phyloP scores from a whole-genome alignment of 306 rosid genomes.

The Chamaecrista fasciculata region DNA sequence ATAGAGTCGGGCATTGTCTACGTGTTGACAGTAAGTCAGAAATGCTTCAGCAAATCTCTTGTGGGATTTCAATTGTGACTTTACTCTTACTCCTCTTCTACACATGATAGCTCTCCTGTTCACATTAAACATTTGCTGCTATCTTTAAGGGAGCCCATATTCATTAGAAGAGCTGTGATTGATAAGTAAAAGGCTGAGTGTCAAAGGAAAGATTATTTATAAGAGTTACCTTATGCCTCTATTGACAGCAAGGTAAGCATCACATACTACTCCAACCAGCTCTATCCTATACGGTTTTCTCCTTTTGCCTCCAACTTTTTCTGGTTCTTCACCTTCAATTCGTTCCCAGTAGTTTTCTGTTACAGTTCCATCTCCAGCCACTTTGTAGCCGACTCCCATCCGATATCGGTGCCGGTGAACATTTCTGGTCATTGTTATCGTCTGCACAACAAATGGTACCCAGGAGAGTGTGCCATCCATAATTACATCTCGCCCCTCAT shows the following conservation, averaged over 20 bases:
- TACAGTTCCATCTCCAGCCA: conserved; percentile 54
- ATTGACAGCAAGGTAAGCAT: conserved; percentile 84
- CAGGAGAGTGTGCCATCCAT: conserved; percentile 99
- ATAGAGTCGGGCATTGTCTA: conserved; percentile 76
- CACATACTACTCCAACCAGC: conserved; percentile 91
- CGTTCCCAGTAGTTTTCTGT: conserved; percentile 78
- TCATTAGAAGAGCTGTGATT: background rate
- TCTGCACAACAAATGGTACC: conserved; percentile 91
- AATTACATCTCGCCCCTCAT: conserved; percentile 88
- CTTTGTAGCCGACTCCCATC: conserved; percentile 78
- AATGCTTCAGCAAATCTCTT: conserved; percentile 90
- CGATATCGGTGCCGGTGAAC: conserved; percentile 90
- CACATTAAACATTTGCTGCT: conserved; percentile 21
- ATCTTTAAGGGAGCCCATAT: conserved; percentile 1
- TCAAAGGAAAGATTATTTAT: background rate
- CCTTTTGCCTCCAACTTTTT: conserved; percentile 60
- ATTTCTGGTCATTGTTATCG: conserved; percentile 89
- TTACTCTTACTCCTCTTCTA: conserved; percentile 89
- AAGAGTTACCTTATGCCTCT: conserved; percentile 77
- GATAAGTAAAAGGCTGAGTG: conserved; percentile 12
- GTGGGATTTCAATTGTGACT: conserved; percentile 82
- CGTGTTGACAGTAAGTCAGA: conserved; percentile 65
- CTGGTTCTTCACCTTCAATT: conserved; percentile 69
- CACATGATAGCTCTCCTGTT: conserved; percentile 88
- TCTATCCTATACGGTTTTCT: conserved; percentile 94